Evolutionary conservation across 371 early-diverging fungal genomes (phyloP).

Genomic region (Mortierella sp.): DNA sequence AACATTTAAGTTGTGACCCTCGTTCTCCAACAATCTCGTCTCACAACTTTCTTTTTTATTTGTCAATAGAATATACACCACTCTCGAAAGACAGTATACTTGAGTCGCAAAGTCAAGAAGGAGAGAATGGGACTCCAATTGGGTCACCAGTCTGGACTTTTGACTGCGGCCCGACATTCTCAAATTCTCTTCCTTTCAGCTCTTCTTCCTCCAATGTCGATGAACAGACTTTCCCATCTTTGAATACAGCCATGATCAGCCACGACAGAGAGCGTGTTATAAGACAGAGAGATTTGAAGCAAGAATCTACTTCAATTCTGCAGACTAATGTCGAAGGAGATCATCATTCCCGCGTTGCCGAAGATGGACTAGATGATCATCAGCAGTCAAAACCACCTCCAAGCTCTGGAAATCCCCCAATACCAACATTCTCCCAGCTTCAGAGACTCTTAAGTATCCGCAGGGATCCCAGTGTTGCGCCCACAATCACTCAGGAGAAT

Average conservation of each 20-base stretch:
- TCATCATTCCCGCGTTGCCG: not conserved
- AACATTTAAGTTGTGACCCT: not conserved
- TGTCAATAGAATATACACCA: not conserved
- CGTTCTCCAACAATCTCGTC: not conserved
- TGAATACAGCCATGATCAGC: constrained; percentile 20
- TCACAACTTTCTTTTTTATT: not conserved
- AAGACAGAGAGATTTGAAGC: not conserved
- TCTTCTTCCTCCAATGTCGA: constrained; percentile 15
- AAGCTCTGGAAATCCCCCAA: not conserved
- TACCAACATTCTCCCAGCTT: constrained; percentile 38
- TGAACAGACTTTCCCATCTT: constrained; percentile 33
- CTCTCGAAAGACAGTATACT: not conserved
- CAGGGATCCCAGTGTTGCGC: not conserved
- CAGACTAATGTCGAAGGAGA: not conserved
- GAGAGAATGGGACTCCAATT: constrained; percentile 18
- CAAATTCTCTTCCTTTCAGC: constrained; percentile 6
- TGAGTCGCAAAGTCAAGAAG: not conserved
- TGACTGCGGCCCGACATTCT: constrained; percentile 52
- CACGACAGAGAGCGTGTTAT: constrained; percentile 21
- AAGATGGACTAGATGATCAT: not conserved
- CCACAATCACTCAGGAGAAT: not conserved
- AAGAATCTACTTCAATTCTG: not conserved
- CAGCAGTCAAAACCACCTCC: not conserved
- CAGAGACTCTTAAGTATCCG: constrained; percentile 29
- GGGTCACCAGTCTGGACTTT: constrained; percentile 44